Evolutionary conservation across 1,284 basidiomycete genomes (phyloP), one percentile per base, ranked within the genome.

Genomic region (Ceratobasidium sp.): DNA sequence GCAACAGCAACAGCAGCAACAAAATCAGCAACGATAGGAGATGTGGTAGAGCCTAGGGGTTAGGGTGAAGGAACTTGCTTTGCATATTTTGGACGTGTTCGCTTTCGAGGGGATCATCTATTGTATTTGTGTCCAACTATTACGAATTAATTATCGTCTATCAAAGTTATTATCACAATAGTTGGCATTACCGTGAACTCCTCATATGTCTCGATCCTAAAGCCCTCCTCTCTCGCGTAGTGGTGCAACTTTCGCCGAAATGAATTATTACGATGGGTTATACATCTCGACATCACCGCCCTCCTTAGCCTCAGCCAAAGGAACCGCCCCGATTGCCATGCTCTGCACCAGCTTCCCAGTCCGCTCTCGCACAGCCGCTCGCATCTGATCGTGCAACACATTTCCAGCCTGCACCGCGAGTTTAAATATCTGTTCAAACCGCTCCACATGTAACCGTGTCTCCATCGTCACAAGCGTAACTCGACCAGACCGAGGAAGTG

Each of bases 391-490:
- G 78, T 95, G 94, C 65, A 99, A 84, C 19, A 95, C 90, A 73
- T 86, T 86, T 14, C 91, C 90, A 7, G 93, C 96, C 75, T 96
- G 90, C 33, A 91, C 88, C 0, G 92, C 95, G 54, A 97, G 82
- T 76, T 85, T 84, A 78, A 99, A 90, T 80, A 98, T 91, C 80
- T 97, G 94, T 81, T 94, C 93, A 80, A 99, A 97, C 54, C 95
- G 87, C 80, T 97, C 96, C 15, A 97, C 91, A 80, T 96, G 95
- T 76, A 99, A 82, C n/a, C 97, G 86, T 15, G 96, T 98, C 84
- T 99, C 97, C 89, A 98, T 93, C 76, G 92, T 93, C 76, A 96
- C 92, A 27, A 99, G 86, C 4, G 95, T 94, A 56, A 98, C 90
- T 78, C 92, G 93, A 2, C 89, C 89, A 6, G 91, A 91, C 74